Evolutionary conservation across 768 basidiomycete species (phyloP), one percentile per base, ranked within the genome.

Genomic region (Auriculariales sp.): DNA sequence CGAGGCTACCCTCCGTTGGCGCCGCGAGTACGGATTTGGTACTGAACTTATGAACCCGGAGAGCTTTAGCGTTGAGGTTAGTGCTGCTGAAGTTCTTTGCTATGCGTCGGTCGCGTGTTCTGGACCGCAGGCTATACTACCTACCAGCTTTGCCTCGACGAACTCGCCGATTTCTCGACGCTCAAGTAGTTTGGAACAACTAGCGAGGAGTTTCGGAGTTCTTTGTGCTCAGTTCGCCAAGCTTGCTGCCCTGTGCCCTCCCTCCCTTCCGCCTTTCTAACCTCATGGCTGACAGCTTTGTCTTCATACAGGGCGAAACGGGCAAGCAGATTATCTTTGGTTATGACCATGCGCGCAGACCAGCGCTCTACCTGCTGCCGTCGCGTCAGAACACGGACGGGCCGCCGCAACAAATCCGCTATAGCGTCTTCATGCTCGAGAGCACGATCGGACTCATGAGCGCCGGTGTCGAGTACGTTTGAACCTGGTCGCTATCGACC

Each of bases 241-340:
- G n/a, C n/a, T n/a, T n/a, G n/a, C n/a, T n/a, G n/a, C n/a, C n/a
- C n/a, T n/a, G n/a, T n/a, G n/a, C n/a, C n/a, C n/a, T n/a, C n/a
- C n/a, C n/a, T n/a, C n/a, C n/a, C n/a, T 30, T 10, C 17, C 25
- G 24, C 47, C 35, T 19, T 32, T 24, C 15, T 24, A 29, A 17
- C 28, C 24, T 24, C 28, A 28, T 31, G 24, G 4, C 29, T 36
- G 12, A 27, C 48, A 12, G 17, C 14, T 29, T 39, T 15, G 19
- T 39, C n/a, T 32, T 24, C 9, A 33, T 49, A 48, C 36, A 84
- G 83, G 80, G 78, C 1, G 64, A 83, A 45, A 93, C 89, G 3
- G 91, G 91, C 28, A 93, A 94, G 65, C 73, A 79, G 60, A 67
- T 91, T 46, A 54, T 80, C 15, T 85, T 83, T 55, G 91, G 90